Evolutionary conservation across 805 yeast genomes (phyloP).

Genomic region (Saturnispora halmiae): DNA sequence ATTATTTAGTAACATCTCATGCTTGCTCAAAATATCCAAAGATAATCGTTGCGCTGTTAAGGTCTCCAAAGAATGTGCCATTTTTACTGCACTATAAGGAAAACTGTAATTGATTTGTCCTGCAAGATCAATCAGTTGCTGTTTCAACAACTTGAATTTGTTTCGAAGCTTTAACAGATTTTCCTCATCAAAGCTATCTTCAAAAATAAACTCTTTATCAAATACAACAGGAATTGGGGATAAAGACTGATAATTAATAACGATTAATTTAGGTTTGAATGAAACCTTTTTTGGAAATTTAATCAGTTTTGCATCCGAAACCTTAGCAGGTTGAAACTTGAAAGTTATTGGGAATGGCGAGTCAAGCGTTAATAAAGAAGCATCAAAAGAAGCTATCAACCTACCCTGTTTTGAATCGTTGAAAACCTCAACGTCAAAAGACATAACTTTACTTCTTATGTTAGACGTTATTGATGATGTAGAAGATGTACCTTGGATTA

Average conservation of each 20-base stretch:
- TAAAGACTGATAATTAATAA: constrained; percentile 1
- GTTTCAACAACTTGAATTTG: background rate
- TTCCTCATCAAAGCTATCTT: constrained; percentile 3
- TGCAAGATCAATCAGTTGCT: constrained; percentile 2
- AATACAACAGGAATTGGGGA: constrained; percentile 7
- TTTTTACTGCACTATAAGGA: background rate
- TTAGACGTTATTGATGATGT: background rate
- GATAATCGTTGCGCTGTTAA: constrained; percentile 3
- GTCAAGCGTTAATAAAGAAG: constrained; percentile 2
- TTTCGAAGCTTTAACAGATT: background rate
- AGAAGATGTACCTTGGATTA: background rate
- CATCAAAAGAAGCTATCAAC: constrained; percentile 2
- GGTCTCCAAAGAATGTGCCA: constrained; percentile 1
- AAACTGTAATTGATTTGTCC: background rate
- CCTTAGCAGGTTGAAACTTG: constrained; percentile 1
- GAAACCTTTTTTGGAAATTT: constrained; percentile 3
- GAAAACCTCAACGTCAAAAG: background rate
- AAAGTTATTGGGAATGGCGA: constrained; percentile 6
- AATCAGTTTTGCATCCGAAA: background rate
- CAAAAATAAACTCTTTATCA: constrained; percentile 5
- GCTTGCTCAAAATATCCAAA: constrained; percentile 3
- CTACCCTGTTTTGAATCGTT: constrained; percentile 1
- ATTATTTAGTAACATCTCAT: constrained; percentile 1
- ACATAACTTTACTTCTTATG: constrained; percentile 2
- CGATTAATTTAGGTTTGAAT: background rate